Base-by-base conservation (phyloP, 345 rosid genomes). In the Garcia nutans region DNA sequence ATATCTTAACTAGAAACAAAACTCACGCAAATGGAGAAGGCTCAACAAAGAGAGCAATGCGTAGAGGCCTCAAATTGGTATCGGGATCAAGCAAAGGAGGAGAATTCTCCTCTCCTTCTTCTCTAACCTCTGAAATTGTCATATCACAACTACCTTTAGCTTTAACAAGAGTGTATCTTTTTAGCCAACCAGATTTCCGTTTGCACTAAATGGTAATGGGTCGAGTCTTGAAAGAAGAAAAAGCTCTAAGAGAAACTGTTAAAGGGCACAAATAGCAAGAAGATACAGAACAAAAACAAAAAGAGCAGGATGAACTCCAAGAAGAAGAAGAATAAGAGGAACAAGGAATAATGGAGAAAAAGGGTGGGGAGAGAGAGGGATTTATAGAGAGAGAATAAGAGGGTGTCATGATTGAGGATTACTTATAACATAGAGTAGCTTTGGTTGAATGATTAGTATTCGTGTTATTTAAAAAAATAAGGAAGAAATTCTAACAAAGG, bases 21-120 rank as follows among this genome's bases (percentile, higher is more conserved):
- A 15, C 96, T 91, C 83, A 95, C 99, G 98, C 87, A 74, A 96
- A 96, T 22, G 99, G 99, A 22, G 99, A 96, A 72, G 99, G 99
- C 89, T 96, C 99, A 23, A 96, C 90, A 73, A 96, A 96, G 65
- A 96, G 95, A 79, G 91, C 99, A 78, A 96, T 92, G 17, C 99
- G 91, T 8, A 97, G 87, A 12, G 98, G 97, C 76, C 83, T 84
- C 20, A 88, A 77, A 42, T 76, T 80, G 77, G 54, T 75, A 64
- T 87, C 97, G 0, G 89, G 74, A 66, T 91, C 95, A 56, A 88
- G 79, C 81, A 87, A 66, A 75, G 79, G 83, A 66, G 86, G 89
- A 61, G 82, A 87, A 13, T 62, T 77, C 22, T 87, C 92, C 13
- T 84, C 87, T 1, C 72, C 88, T 4, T 80, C 91, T 57, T 75